These are phyloP conservation scores for Mucor lusitanicus DNA, from an alignment of 371 early-diverging fungal genomes.

Conservation along the genomic window DNA sequence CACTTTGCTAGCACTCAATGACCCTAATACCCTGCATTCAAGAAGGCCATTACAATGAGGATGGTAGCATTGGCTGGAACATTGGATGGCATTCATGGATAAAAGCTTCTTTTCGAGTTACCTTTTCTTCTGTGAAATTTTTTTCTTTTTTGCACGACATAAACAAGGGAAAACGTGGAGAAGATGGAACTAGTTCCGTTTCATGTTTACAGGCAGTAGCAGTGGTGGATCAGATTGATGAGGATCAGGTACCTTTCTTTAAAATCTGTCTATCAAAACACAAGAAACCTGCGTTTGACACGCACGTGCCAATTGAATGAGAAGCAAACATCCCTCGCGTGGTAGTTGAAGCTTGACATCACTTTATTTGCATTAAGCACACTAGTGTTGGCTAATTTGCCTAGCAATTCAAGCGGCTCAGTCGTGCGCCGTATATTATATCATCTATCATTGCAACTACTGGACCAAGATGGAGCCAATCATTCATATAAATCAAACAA, in stretches of 20 bases:
- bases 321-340: constrained; percentile 7
- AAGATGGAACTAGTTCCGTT: not conserved
- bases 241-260: constrained; percentile 7
- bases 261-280: not conserved
- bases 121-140: too few species aligned
- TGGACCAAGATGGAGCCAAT: not conserved
- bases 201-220: not conserved
- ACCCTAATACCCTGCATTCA: too few species aligned
- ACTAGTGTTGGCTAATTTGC: too few species aligned
- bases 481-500: not conserved
- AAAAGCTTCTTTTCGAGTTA: too few species aligned
- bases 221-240: constrained; percentile 4
- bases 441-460: not conserved
- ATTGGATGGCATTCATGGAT: too few species aligned
- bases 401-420: not conserved
- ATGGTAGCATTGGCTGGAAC: too few species aligned
- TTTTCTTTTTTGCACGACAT: not conserved
- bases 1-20: too few species aligned
- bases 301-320: constrained; percentile 9
- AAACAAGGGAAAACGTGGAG: not conserved
- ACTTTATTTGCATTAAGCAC: not conserved
- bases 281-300: constrained; percentile 7
- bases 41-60: too few species aligned
- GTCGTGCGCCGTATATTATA: not conserved
- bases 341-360: not conserved